A percentile compares a stretch with the other conserved stretches of the same genome.
Evolutionary conservation across 306 rosid species (phyloP).

Genomic region (Hylodesmum podocarpum): DNA sequence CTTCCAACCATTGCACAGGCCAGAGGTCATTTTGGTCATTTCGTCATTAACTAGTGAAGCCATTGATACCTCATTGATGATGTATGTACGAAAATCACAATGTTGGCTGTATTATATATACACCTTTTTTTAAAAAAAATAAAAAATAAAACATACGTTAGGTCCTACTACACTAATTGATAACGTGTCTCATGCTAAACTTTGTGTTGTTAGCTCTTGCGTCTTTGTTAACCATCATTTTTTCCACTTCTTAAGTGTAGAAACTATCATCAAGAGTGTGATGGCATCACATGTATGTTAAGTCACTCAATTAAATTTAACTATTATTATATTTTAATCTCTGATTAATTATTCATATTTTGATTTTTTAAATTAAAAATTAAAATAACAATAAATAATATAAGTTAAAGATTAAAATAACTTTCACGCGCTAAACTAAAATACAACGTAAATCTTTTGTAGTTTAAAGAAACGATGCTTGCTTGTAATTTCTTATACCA

Average conservation of each 20-base stretch:
- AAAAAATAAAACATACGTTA: neutral
- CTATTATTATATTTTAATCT: too few species aligned
- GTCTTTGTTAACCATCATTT: neutral
- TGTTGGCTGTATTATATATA: neutral
- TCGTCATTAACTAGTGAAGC: neutral
- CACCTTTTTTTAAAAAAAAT: neutral
- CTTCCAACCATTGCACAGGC: too few species aligned
- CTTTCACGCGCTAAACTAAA: too few species aligned
- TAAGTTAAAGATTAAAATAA: too few species aligned
- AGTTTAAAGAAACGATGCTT: neutral
- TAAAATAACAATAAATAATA: too few species aligned
- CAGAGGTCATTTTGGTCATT: too few species aligned
- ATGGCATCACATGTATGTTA: too few species aligned
- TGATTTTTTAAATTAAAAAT: too few species aligned
- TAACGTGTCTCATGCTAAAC: constrained; percentile 19
- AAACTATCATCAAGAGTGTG: neutral
- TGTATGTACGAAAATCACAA: neutral
- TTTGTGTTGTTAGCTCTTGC: neutral
- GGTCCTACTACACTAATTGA: neutral
- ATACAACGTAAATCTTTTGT: neutral
- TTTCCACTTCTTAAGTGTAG: neutral
- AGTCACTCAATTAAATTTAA: too few species aligned
- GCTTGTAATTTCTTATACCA: neutral
- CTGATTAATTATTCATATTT: too few species aligned
- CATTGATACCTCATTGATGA: neutral